These are phyloP conservation scores for Mycosphaerella arachidis DNA, from an alignment of 2,329 filamentous ascomycete genomes.

Conservation along the genomic window DNA sequence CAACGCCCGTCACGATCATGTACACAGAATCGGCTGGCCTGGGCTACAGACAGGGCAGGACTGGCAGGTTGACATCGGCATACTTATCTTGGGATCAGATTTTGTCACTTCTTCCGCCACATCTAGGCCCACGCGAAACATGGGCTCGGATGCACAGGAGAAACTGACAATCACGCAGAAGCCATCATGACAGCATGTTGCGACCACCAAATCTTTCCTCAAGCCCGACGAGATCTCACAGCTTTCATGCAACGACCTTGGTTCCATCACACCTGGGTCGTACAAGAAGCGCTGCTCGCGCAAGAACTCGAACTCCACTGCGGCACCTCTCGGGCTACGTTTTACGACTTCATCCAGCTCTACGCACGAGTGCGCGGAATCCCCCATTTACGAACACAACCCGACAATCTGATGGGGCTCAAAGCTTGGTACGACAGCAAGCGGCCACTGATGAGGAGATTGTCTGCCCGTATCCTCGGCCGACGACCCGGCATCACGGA, in stretches of 20 bases:
- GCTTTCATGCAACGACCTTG: neutral
- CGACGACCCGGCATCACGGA: neutral
- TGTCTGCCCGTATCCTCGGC: neutral
- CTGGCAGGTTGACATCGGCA: no score
- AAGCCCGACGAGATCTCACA: neutral
- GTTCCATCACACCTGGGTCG: conserved; percentile 3
- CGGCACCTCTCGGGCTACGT: neutral
- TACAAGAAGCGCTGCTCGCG: conserved; percentile 1
- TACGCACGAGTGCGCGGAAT: neutral
- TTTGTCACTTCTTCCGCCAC: no score
- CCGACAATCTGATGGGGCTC: neutral
- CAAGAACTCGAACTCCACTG: neutral
- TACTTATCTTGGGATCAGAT: no score
- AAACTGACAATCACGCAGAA: neutral
- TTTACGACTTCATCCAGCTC: neutral
- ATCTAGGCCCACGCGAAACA: neutral
- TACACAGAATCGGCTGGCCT: no score
- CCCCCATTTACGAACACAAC: neutral
- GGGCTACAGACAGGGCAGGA: no score
- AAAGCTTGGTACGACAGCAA: neutral
- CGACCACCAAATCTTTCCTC: neutral
- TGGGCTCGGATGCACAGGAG: neutral
- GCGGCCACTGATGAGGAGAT: neutral
- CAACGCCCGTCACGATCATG: no score
- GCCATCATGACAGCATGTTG: neutral